A percentile compares a stretch with the other conserved stretches of the same genome.
These are phyloP conservation scores for Dioscorea alata DNA, from an alignment of 106 monocot genomes.

Conservation along the genomic window DNA sequence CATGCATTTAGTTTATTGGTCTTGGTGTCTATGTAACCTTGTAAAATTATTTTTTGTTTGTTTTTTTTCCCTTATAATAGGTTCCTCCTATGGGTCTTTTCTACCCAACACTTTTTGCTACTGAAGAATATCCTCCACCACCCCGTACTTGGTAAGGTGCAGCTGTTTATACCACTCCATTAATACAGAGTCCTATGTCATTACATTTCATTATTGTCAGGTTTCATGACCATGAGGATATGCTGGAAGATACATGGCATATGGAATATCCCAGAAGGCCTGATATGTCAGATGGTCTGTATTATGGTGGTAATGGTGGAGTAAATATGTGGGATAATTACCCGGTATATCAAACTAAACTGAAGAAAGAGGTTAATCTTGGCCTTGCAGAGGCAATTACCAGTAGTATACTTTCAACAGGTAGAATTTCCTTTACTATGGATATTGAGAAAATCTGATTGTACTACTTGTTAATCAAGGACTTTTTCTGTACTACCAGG, in stretches of 20 bases:
- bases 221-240: conserved; percentile 89
- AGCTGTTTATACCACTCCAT: neutral
- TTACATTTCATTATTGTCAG: conserved; percentile 31
- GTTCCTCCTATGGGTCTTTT: conserved; percentile 98
- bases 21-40: too few relatives aligned
- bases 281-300: conserved; percentile 61
- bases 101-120: conserved; percentile 71
- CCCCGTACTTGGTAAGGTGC: conserved; percentile 64
- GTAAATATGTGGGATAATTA: conserved; percentile 68
- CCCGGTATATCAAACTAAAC: conserved; percentile 43
- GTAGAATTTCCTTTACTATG: conserved; percentile 18
- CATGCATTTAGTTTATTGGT: neutral
- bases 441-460: neutral
- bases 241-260: conserved; percentile 90
- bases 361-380: conserved; percentile 69
- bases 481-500: conserved; percentile 34
- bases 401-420: conserved; percentile 92
- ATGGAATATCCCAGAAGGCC: conserved; percentile 56
- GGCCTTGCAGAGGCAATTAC: conserved; percentile 93
- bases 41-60: neutral
- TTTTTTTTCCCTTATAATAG: conserved; percentile 16
- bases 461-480: neutral
- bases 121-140: conserved; percentile 80
- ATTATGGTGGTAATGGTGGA: conserved; percentile 48
- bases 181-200: neutral